Evolutionary conservation across 2,329 filamentous ascomycete genomes (phyloP), one percentile per base, ranked within the genome.

Genomic region (Cladosporium austrohemisphaericum): DNA sequence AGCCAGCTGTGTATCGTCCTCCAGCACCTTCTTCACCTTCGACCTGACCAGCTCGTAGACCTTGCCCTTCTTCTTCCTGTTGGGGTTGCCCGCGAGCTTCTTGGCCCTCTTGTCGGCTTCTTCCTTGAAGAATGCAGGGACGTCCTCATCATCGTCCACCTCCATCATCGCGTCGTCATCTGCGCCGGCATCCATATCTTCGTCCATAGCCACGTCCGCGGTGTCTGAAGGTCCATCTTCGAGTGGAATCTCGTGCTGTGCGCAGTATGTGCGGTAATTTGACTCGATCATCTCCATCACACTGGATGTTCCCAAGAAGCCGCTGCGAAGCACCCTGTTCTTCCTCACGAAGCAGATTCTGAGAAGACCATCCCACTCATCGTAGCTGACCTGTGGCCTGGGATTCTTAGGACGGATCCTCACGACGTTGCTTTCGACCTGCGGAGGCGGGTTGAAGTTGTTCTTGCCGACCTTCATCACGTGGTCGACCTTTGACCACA

Each of bases 391-490:
- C 59, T 89, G 85, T 46, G 92, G 92, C 29, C 89, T 75, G 9
- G 90, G 90, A 29, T 80, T 78, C 73, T 96, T 94, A 18, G 90
- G 90, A 64, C 92, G 88, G 57, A 96, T 86, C 52, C 91, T 80
- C 40, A 96, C 90, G 5, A 96, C 91, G 51, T 86, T 91, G 6
- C 83, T 88, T 70, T 98, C 93, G 51, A 98, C 93, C 63, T 89
- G 81, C 7, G 93, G 93, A 1, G 93, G 92, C 0, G 93, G 93
- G 54, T 88, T 89, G 78, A 97, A 98, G 73, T 97, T 97, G 71
- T 94, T 93, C 71, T 85, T 87, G 56, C 91, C 90, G 37, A 97
- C 92, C 72, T 95, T 95, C 84, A 95, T 88, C 59, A 95, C 83
- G 61, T 75, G 78, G 19, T 74, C 76, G 43, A 85, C 81, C 60